Conservation (phyloP, 2,329 filamentous ascomycete species). For the Aspergillus brasiliensis region DNA sequence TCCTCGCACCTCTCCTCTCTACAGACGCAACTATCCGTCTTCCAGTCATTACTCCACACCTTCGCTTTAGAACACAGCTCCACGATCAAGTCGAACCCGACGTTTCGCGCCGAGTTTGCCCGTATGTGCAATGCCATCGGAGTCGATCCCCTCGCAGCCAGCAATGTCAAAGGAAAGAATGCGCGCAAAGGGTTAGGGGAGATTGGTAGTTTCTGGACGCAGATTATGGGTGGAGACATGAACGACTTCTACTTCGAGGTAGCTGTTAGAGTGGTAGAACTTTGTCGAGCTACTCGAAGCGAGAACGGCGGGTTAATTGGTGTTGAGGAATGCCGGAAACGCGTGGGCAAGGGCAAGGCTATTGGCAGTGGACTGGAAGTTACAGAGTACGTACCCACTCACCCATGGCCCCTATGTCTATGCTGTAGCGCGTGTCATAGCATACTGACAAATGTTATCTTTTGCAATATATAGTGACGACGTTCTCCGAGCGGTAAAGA, state of each 20-base stretch:
- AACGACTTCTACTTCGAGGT: slow-evolving; percentile 99
- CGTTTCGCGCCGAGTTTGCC: slow-evolving; percentile 94
- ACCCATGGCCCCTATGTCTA: neutral
- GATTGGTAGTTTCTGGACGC: slow-evolving; percentile 80
- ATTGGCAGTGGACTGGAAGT: slow-evolving; percentile 76
- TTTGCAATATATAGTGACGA: slow-evolving; percentile 65
- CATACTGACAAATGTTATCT: neutral
- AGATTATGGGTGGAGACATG: slow-evolving; percentile 85
- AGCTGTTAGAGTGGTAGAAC: slow-evolving; percentile 90
- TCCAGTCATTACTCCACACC: slow-evolving; percentile 91
- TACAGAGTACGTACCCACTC: slow-evolving; percentile 63
- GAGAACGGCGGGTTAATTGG: slow-evolving; percentile 94
- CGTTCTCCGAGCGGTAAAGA: slow-evolving; percentile 83
- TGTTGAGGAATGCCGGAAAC: slow-evolving; percentile 75
- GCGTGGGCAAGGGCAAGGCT: slow-evolving; percentile 70
- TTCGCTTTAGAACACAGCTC: slow-evolving; percentile 93
- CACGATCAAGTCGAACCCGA: slow-evolving; percentile 93
- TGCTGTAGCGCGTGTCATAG: neutral
- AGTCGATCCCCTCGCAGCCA: slow-evolving; percentile 85
- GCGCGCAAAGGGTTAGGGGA: slow-evolving; percentile 47
- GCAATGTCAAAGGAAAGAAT: slow-evolving; percentile 54
- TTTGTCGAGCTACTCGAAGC: slow-evolving; percentile 79
- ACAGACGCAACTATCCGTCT: slow-evolving; percentile 90
- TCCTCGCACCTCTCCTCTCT: slow-evolving; percentile 81
- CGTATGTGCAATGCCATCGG: slow-evolving; percentile 98